A percentile compares a stretch with the other conserved stretches of the same genome.
phyloP scores from a whole-genome alignment of 768 basidiomycete species.

The Tulasnella sp. region DNA sequence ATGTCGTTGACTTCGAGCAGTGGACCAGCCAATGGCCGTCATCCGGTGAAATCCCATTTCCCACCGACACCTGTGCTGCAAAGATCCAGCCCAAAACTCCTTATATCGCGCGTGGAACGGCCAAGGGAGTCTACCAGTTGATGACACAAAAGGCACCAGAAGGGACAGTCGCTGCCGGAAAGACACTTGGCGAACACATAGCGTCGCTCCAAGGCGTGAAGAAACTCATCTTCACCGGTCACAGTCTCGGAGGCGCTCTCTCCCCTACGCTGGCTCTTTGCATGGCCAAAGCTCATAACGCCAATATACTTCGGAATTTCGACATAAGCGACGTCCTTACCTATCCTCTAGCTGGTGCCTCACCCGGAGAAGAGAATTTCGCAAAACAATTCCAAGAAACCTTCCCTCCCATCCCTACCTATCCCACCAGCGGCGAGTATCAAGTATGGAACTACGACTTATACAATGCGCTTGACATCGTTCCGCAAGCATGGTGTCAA shows the following conservation, averaged over 20 bases:
- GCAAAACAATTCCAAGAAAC: background rate
- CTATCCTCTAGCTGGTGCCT: constrained; percentile 6
- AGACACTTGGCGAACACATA: background rate
- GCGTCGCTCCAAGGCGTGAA: background rate
- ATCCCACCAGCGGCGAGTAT: background rate
- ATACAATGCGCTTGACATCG: constrained; percentile 9
- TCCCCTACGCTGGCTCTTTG: constrained; percentile 9
- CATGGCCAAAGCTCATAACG: background rate
- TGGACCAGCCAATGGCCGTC: background rate
- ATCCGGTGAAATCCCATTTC: background rate
- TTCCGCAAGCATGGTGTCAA: constrained; percentile 12
- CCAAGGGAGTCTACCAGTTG: background rate
- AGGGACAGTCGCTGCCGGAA: background rate
- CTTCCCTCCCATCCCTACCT: background rate
- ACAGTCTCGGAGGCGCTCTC: constrained; percentile 13
- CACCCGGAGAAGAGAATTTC: constrained; percentile 9
- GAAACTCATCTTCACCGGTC: constrained; percentile 14
- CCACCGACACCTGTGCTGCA: background rate
- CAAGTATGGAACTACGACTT: constrained; percentile 10
- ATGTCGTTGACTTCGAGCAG: constrained; percentile 5
- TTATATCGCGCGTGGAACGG: constrained; percentile 12
- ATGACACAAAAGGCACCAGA: background rate
- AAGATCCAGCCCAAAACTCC: background rate
- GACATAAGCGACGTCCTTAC: constrained; percentile 7
- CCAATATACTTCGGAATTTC: background rate